A percentile compares a stretch with the other conserved stretches of the same genome.
Evolutionary conservation across 2,329 filamentous ascomycete species (phyloP).

Genomic region (Fusarium sororula): DNA sequence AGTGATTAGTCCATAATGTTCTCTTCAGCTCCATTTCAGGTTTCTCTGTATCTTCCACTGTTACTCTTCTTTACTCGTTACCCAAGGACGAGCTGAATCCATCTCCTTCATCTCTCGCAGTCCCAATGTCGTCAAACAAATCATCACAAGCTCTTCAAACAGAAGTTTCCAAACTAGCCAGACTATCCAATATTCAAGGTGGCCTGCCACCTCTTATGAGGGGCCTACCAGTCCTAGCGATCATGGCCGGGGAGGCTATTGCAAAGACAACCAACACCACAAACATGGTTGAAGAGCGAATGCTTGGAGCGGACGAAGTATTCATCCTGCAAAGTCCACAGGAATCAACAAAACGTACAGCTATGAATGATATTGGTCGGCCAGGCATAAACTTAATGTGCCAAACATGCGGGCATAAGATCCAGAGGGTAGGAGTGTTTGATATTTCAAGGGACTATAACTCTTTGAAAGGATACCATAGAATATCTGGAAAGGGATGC

Average conservation of each 20-base stretch:
- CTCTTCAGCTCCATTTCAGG: rapidly evolving
- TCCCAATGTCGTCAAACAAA: not conserved
- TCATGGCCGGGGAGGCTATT: conserved; percentile 29
- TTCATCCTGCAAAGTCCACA: conserved; percentile 1
- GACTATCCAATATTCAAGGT: conserved; percentile 30
- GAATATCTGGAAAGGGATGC: rapidly evolving
- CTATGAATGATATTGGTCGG: not conserved
- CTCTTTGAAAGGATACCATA: rapidly evolving
- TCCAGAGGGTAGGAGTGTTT: rapidly evolving
- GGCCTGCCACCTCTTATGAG: conserved; percentile 29
- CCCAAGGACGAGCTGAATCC: rapidly evolving
- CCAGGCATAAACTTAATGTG: conserved; percentile 15
- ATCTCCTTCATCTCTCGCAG: not conserved
- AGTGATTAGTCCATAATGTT: not conserved
- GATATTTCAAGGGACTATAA: rapidly evolving
- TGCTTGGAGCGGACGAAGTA: conserved; percentile 19
- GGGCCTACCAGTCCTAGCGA: conserved; percentile 26
- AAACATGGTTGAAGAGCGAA: conserved; percentile 28
- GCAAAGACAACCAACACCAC: conserved; percentile 15
- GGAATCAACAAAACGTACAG: rapidly evolving
- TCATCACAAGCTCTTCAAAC: conserved; percentile 7
- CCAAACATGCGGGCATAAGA: not conserved
- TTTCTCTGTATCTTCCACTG: too few relatives aligned
- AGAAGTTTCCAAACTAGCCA: conserved; percentile 30
- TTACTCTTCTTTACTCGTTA: not conserved